phyloP scores from a whole-genome alignment of 176 grass and related monocot species.

The Musa beccarii region DNA sequence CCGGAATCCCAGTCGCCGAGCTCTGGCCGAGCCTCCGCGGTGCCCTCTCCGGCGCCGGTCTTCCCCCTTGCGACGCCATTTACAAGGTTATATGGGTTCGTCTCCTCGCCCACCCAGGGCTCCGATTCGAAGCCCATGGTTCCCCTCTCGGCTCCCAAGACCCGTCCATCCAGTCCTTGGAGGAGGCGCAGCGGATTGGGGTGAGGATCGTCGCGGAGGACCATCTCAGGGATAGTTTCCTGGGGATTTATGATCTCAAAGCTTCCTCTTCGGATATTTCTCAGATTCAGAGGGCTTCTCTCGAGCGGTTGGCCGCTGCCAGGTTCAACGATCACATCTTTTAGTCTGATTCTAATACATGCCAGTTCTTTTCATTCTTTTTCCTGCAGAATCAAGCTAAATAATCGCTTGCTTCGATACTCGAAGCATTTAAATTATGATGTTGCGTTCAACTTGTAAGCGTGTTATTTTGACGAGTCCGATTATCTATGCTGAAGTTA shows the following conservation, averaged over 20 bases:
- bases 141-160: constrained; percentile 33
- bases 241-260: constrained; percentile 77
- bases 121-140: constrained; percentile 46
- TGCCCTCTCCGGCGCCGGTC: constrained; percentile 32
- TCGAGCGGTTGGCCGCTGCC: constrained; percentile 61
- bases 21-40: constrained; percentile 42
- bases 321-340: constrained; percentile 40
- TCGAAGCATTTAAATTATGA: neutral
- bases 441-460: neutral
- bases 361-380: neutral
- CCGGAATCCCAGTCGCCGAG: constrained; percentile 38
- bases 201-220: constrained; percentile 46
- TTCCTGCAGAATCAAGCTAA: neutral
- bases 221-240: constrained; percentile 62
- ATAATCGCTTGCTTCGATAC: neutral
- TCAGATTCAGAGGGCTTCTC: constrained; percentile 35
- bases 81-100: constrained; percentile 58
- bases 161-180: constrained; percentile 35
- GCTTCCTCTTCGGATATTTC: constrained; percentile 52
- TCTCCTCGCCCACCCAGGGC: constrained; percentile 42
- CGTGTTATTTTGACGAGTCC: neutral
- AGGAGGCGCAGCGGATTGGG: constrained; percentile 44
- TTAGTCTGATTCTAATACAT: neutral
- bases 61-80: constrained; percentile 32
- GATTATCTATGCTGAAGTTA: neutral